Percentiles rank a stretch among this genome's conserved stretches.
phyloP scores from a whole-genome alignment of 805 yeast species.

The Wickerhamia fluorescens region DNA sequence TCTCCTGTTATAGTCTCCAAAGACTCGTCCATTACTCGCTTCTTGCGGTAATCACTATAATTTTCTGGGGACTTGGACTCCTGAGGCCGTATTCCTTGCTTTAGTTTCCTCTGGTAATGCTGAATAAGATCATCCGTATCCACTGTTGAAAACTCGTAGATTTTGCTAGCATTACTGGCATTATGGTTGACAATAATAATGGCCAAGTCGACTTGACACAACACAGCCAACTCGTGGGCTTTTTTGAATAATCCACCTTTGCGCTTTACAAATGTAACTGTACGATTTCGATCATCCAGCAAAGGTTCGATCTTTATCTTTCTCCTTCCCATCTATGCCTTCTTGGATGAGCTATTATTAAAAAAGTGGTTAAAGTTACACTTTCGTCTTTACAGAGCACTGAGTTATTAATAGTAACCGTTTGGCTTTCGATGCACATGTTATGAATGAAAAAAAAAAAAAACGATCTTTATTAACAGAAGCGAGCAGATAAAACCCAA shows the following conservation, averaged over 20 bases:
- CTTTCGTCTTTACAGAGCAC: no score
- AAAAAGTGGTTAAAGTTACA: no score
- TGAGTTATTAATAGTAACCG: no score
- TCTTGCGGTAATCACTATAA: constrained; percentile 53
- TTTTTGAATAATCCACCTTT: constrained; percentile 90
- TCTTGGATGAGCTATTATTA: no score
- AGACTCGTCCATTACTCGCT: constrained; percentile 16
- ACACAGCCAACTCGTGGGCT: constrained; percentile 78
- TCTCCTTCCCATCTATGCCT: constrained; percentile 88
- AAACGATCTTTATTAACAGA: no score
- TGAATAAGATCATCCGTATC: constrained; percentile 36
- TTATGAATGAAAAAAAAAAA: no score
- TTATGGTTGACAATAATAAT: constrained; percentile 81
- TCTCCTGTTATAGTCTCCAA: constrained; percentile 6
- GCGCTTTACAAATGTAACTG: constrained; percentile 85
- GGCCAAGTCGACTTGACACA: constrained; percentile 90
- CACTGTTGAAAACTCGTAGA: constrained; percentile 78
- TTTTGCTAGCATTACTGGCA: constrained; percentile 47
- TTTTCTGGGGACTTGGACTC: constrained; percentile 61
- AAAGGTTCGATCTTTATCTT: constrained; percentile 91
- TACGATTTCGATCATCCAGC: constrained; percentile 78
- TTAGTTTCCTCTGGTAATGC: constrained; percentile 7
- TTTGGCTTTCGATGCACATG: no score
- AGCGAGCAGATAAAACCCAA: no score
- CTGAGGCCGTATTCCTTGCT: constrained; percentile 25